Base-by-base conservation (phyloP, 129 eudicot species). In the Flaveria bidentis region DNA sequence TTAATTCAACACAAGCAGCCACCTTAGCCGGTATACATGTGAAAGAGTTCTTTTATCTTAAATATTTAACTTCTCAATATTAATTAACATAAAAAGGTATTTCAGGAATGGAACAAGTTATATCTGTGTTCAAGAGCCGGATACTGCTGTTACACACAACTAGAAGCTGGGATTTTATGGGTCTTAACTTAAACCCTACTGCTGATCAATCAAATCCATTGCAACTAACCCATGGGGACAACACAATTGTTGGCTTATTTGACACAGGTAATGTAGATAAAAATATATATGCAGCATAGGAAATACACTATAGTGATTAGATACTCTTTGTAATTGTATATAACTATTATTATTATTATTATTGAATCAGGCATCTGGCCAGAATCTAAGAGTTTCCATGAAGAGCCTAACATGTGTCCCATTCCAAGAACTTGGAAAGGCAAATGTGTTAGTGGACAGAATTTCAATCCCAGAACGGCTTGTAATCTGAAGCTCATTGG, bases 151-250 rank as follows among this genome's bases (percentile, higher is more conserved):
- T 88, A 79, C 89, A 88, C 83, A 88, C 97, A 20, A 91, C 97
- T 14, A 83, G 97, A 86, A 91, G 91, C 87, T 91, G 97, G 97
- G 97, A 91, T 83, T 91, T 88, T 67, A 82, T 85, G 89, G 97
- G 93, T 39, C 93, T 91, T 62, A 63, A 78, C 26, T 55, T 83
- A 66, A 77, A 82, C 76, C 80, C 61, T 51, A 42, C 62, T 57
- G 67, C 50, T 58, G 74, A 66, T 53, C 57, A 77, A 73, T 78
- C 66, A 70, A 72, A 75, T 52, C 91, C 86, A 26, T 53, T 76
- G 79, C 93, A 91, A 56, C 76, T 78, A 30, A 58, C 82, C 15
- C 69, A 88, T 60, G 97, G 94, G 55, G 86, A 81, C 61, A 78
- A 83, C 56, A 62, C 86, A 16, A 65, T 88, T 42, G 93, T 88